These are phyloP conservation scores for Mycena polygramma DNA, from an alignment of 768 basidiomycete genomes.

Conservation along the genomic window DNA sequence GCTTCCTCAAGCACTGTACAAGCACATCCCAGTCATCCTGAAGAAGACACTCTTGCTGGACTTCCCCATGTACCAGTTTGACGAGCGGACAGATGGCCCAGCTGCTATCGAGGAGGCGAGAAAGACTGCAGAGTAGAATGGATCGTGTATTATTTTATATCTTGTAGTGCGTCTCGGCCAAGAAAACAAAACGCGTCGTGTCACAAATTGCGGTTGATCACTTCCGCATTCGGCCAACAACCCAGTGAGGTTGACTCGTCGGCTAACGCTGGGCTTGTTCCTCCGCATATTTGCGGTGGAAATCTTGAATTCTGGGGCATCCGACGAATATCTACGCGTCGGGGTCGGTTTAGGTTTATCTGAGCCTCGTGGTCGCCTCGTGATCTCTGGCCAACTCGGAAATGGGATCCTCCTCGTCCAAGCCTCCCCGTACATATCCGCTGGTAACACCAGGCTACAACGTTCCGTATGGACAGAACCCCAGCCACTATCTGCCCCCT, in stretches of 20 bases:
- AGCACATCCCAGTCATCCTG: conserved; percentile 60
- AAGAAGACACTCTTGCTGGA: conserved; percentile 73
- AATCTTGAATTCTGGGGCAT: not conserved
- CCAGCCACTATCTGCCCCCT: conserved; percentile 30
- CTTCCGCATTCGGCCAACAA: not conserved
- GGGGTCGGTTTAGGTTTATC: conserved; percentile 1
- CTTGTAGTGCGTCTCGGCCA: too few species aligned
- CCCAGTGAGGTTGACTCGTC: not conserved
- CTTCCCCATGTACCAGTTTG: conserved; percentile 71
- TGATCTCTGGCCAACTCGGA: conserved; percentile 24
- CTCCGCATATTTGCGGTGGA: not conserved
- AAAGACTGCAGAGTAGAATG: conserved; percentile 1
- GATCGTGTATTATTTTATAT: not conserved
- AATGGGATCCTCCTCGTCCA: conserved; percentile 36
- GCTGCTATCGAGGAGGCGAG: conserved; percentile 55
- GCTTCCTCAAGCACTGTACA: conserved; percentile 68
- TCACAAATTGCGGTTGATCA: not conserved
- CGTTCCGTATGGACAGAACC: conserved; percentile 31
- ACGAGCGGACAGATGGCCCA: conserved; percentile 63
- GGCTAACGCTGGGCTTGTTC: not conserved
- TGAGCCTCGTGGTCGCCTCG: conserved; percentile 26
- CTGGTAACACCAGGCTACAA: conserved; percentile 30
- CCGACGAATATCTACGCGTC: not conserved
- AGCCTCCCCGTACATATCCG: conserved; percentile 31
- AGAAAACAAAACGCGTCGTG: not conserved